A percentile compares a stretch with the other conserved stretches of the same genome.
These are phyloP conservation scores for Ophiocytium majus DNA, from an alignment of 352 stramenopile genomes.

Conservation along the genomic window DNA sequence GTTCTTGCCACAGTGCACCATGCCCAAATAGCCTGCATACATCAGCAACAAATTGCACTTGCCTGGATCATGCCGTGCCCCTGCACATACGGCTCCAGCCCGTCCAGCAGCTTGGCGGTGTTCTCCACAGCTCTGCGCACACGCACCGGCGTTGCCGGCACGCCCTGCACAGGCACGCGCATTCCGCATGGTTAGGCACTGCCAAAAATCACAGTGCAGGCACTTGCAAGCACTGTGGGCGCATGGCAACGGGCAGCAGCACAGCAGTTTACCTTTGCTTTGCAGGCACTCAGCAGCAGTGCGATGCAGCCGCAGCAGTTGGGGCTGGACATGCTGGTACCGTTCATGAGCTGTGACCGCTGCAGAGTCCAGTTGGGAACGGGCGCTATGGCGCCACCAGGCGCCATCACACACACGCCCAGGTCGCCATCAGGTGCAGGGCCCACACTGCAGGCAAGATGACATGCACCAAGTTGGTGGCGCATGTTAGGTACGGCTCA, in stretches of 20 bases:
- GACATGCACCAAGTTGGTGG: no score
- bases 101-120: constrained; percentile 57
- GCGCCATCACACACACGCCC: constrained; percentile 84
- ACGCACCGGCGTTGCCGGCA: constrained; percentile 40
- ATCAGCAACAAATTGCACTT: no score
- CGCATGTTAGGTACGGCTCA: no score
- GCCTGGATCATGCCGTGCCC: constrained; percentile 61
- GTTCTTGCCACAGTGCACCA: no score
- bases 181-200: no score
- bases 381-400: constrained; percentile 85
- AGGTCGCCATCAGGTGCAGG: constrained; percentile 82
- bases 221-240: neutral
- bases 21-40: no score
- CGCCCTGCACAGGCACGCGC: constrained; percentile 24
- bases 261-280: constrained; percentile 56
- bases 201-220: no score
- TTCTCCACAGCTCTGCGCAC: constrained; percentile 45
- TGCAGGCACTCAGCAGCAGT: constrained; percentile 83
- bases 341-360: constrained; percentile 93
- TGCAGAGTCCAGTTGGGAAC: constrained; percentile 91
- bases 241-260: neutral
- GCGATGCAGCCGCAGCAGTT: constrained; percentile 88
- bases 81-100: constrained; percentile 59
- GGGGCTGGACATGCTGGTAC: constrained; percentile 91
- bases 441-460: no score